Base-by-base conservation (phyloP, 768 basidiomycete species). In the Kwoniella pini region DNA sequence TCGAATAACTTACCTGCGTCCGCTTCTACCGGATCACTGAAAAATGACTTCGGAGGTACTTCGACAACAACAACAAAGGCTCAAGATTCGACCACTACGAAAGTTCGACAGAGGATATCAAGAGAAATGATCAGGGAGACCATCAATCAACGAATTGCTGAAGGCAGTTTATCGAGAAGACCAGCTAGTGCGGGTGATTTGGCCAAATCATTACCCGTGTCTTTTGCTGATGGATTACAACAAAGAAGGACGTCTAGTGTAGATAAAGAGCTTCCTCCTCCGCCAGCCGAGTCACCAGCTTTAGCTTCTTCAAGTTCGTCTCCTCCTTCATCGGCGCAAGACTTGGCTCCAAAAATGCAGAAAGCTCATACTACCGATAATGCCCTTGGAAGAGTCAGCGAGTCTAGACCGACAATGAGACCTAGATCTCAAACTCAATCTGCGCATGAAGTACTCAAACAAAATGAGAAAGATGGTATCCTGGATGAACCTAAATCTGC, bases 91-190 rank as follows among this genome's bases (percentile, higher is more conserved):
- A 67, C 65, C 0, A 74, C 61, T 26, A 60, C 68, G n/a, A 45
- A 59, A 21, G 70, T 78, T n/a, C 54, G 77, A 40, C 77, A 75
- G 54, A 48, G 77, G 26, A 78, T 78, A 49, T 74, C 71, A 4
- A 62, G 74, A 33, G 77, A 78, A 43, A 69, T 74, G 69, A 78
- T 78, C 49, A 49, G 71, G 3, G 71, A 75, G 39, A 74, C 69
- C 21, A 68, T 78, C 31, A 66, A 78, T 38, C 68, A 70, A 46
- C 59, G 71, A 21, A 67, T 73, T 42, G 71, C 75, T 4, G 72
- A 70, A 22, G 73, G 71, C 5, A 66, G 60, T 39, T 44, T 72
- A 17, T 64, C 68, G 4, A 50, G 70, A 48, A 39, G 66, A 50
- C 43, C 55, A 15, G 62, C 64, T 27, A 64, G 42, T 27, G 22